These are phyloP conservation scores for Solanum medicagineum DNA, from an alignment of 257 asterid genomes.

Conservation along the genomic window DNA sequence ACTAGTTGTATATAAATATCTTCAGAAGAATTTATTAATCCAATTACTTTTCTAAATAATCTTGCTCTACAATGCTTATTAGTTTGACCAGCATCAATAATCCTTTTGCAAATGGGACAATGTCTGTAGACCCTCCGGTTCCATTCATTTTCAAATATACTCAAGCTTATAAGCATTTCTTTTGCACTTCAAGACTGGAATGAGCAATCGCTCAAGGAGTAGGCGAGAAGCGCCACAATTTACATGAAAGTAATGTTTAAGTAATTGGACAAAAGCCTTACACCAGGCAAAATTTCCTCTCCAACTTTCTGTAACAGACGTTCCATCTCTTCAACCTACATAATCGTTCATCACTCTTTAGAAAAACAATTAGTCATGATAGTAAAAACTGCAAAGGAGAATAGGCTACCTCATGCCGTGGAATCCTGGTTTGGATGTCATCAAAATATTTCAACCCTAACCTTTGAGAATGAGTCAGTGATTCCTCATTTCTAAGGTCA, in stretches of 20 bases:
- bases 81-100: background rate
- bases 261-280: conserved; percentile 20
- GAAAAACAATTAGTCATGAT: background rate
- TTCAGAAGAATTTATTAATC: background rate
- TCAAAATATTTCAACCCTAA: conserved; percentile 72
- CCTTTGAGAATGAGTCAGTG: conserved; percentile 66
- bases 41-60: background rate
- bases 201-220: background rate
- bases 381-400: background rate
- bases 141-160: background rate
- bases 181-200: background rate
- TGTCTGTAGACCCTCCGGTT: background rate
- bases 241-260: background rate
- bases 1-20: background rate
- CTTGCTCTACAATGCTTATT: background rate
- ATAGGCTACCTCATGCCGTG: conserved; percentile 64
- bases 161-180: background rate
- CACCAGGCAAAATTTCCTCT: conserved; percentile 77
- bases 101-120: background rate
- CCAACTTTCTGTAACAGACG: conserved; percentile 57
- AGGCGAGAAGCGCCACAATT: background rate
- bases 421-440: conserved; percentile 82
- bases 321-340: conserved; percentile 85
- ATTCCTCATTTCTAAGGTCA: conserved; percentile 61
- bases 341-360: background rate